Evolutionary conservation across 257 asterid genomes (phyloP).

Genomic region (Apocynum venetum): DNA sequence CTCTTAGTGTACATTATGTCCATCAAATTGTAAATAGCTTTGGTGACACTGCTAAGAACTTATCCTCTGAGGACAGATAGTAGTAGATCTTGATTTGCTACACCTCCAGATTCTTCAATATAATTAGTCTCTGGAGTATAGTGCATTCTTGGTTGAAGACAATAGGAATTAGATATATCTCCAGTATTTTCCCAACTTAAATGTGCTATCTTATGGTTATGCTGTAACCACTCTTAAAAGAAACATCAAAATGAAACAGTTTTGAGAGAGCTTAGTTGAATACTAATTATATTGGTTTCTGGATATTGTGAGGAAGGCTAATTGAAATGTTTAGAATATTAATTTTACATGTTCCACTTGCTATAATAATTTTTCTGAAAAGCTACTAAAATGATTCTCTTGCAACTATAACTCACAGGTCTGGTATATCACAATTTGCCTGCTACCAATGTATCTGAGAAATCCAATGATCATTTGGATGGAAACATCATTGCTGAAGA

Average conservation of each 20-base stretch:
- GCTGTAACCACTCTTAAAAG: not conserved
- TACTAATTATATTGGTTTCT: not conserved
- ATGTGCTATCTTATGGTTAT: not conserved
- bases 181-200: not conserved
- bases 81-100: too few relatives aligned
- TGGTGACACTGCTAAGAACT: too few relatives aligned
- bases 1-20: too few relatives aligned
- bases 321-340: not conserved
- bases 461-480: conserved; percentile 30
- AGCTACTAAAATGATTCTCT: not conserved
- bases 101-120: too few relatives aligned
- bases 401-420: conserved; percentile 27
- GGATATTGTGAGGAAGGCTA: not conserved
- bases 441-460: conserved; percentile 33
- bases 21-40: too few relatives aligned
- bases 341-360: not conserved
- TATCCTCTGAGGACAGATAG: too few relatives aligned
- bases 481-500: conserved; percentile 29
- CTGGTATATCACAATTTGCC: conserved; percentile 37
- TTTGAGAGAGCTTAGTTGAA: not conserved
- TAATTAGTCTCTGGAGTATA: too few relatives aligned
- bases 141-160: not conserved
- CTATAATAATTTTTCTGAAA: not conserved
- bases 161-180: not conserved
- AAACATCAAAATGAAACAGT: not conserved